These are phyloP conservation scores for Camellia granthamiana DNA, from an alignment of 148 eudicot genomes.

Conservation along the genomic window DNA sequence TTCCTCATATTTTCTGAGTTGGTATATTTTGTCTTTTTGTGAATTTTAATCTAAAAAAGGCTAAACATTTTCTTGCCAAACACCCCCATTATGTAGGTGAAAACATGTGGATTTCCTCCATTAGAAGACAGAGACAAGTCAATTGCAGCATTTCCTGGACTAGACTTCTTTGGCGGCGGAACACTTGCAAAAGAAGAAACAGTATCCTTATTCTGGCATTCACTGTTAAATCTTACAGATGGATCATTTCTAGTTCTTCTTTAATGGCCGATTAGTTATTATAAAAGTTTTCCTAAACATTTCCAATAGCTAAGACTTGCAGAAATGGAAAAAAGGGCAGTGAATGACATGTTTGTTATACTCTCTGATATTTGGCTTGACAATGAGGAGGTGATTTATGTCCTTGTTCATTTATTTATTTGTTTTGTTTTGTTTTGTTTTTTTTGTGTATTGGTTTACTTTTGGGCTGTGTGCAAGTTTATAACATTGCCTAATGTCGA, in stretches of 20 bases:
- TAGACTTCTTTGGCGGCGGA: constrained; percentile 88
- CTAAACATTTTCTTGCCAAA: too few relatives aligned
- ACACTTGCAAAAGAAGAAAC: constrained; percentile 67
- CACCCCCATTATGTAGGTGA: constrained; percentile 50
- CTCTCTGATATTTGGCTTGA: constrained; percentile 91
- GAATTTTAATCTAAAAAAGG: too few relatives aligned
- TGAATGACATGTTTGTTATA: constrained; percentile 90
- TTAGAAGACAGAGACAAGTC: constrained; percentile 84
- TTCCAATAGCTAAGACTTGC: constrained; percentile 62
- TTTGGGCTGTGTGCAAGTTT: not conserved
- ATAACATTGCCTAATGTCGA: constrained; percentile 22
- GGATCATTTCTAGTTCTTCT: not conserved
- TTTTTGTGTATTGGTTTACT: not conserved
- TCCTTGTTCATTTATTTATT: not conserved
- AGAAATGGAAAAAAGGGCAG: constrained; percentile 71
- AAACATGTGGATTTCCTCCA: constrained; percentile 98
- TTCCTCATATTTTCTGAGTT: too few relatives aligned
- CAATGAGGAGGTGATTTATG: constrained; percentile 57
- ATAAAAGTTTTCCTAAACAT: constrained; percentile 26
- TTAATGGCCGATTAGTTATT: not conserved
- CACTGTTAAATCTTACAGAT: not conserved
- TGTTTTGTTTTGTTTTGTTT: constrained; percentile 5
- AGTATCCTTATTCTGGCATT: constrained; percentile 42
- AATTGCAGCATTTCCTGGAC: constrained; percentile 57
- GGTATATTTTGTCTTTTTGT: too few relatives aligned